Evolutionary conservation across 2,329 filamentous ascomycete species (phyloP).

Genomic region (Alternaria dauci): DNA sequence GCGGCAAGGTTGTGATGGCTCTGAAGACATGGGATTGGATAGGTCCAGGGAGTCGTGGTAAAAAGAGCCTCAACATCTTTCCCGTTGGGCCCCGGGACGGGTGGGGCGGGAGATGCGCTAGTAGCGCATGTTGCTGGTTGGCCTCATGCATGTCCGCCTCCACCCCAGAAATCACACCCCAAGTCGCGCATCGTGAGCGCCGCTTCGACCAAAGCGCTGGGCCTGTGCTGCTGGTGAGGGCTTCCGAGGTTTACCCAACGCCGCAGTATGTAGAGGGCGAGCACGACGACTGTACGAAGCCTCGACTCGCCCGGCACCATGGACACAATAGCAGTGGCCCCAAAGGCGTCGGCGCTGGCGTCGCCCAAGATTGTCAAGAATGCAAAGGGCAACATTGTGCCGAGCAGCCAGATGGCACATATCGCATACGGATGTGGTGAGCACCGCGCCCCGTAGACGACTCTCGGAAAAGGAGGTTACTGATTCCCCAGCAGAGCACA

Average conservation of each 20-base stretch:
- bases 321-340: constrained; percentile 51
- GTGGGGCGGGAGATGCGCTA: constrained; percentile 31
- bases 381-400: constrained; percentile 51
- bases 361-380: constrained; percentile 57
- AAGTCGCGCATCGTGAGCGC: constrained; percentile 19
- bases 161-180: constrained; percentile 31
- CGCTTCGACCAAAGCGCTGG: not conserved
- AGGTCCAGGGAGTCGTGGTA: not conserved
- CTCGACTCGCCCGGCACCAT: constrained; percentile 35
- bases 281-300: constrained; percentile 3
- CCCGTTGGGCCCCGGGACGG: constrained; percentile 1
- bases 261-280: constrained; percentile 19
- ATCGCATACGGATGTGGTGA: constrained; percentile 55
- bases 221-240: constrained; percentile 7
- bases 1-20: not conserved
- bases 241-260: constrained; percentile 4
- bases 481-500: constrained; percentile 67
- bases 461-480: constrained; percentile 3
- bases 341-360: constrained; percentile 52
- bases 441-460: constrained; percentile 14
- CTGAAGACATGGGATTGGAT: not conserved
- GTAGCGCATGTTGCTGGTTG: constrained; percentile 37
- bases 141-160: constrained; percentile 44
- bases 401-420: constrained; percentile 51
- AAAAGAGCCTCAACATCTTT: not conserved